Percentiles rank a stretch among this genome's conserved stretches.
phyloP scores from a whole-genome alignment of 2,329 filamentous ascomycete genomes.

The Sclerotiophoma versabilis region DNA sequence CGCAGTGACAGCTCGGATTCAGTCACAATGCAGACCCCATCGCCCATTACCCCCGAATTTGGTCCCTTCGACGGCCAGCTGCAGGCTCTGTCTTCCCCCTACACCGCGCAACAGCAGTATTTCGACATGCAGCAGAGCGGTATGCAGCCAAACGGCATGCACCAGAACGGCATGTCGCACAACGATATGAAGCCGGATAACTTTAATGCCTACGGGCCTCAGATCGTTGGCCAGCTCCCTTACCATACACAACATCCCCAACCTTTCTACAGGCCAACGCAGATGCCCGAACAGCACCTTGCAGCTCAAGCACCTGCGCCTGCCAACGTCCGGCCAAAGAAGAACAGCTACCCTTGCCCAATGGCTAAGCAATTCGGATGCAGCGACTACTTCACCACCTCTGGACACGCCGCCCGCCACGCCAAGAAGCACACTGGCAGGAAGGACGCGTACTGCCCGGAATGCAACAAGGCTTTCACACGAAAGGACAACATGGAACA shows the following conservation, averaged over 20 bases:
- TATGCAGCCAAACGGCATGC: conserved; percentile 11
- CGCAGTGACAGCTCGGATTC: conserved; percentile 58
- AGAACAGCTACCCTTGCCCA: conserved; percentile 78
- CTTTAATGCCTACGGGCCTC: conserved; percentile 34
- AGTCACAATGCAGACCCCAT: conserved; percentile 52
- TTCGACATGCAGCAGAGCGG: conserved; percentile 25
- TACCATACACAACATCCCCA: conserved; percentile 29
- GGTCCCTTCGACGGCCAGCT: conserved; percentile 30
- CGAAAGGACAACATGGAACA: conserved; percentile 89
- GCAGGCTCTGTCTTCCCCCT: conserved; percentile 35
- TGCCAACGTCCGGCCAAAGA: conserved; percentile 54
- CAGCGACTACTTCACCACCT: conserved; percentile 82
- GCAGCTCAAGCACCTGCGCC: conserved; percentile 53
- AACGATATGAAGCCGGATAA: conserved; percentile 23
- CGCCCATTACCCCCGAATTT: conserved; percentile 56
- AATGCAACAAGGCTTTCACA: conserved; percentile 81
- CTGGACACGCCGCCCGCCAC: conserved; percentile 83
- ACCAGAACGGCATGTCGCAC: conserved; percentile 17
- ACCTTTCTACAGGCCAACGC: conserved; percentile 28
- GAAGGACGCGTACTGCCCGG: conserved; percentile 74
- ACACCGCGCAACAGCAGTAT: conserved; percentile 37
- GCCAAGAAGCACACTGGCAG: conserved; percentile 85
- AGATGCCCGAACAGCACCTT: conserved; percentile 18
- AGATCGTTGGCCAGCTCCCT: conserved; percentile 28
- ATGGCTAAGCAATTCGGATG: conserved; percentile 75